These are phyloP conservation scores for Quercus bicolor DNA, from an alignment of 306 rosid species.

Conservation along the genomic window DNA sequence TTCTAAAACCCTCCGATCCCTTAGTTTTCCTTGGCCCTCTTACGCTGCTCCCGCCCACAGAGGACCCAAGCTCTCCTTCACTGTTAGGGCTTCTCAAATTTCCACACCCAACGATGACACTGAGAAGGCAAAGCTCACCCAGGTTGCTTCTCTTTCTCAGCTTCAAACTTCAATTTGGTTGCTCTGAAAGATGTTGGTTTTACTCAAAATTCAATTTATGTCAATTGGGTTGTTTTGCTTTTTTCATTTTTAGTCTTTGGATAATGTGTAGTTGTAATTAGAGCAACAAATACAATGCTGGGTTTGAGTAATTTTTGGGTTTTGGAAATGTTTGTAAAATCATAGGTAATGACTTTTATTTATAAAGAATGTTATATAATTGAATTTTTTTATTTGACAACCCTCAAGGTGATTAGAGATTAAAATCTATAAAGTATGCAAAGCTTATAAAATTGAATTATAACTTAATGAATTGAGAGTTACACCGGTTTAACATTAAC, in stretches of 20 bases:
- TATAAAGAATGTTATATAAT: too few species aligned
- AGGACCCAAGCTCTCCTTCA: conserved; percentile 30
- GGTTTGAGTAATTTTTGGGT: neutral
- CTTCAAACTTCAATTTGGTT: neutral
- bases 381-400: too few species aligned
- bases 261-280: neutral
- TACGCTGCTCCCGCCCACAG: conserved; percentile 23
- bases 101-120: conserved; percentile 53
- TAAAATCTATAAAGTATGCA: too few species aligned
- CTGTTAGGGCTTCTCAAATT: conserved; percentile 44
- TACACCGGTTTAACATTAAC: too few species aligned
- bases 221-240: neutral
- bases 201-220: neutral
- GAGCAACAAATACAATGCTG: neutral
- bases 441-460: too few species aligned
- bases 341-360: too few species aligned
- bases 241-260: neutral
- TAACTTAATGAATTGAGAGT: too few species aligned
- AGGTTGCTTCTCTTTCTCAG: conserved; percentile 57
- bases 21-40: conserved; percentile 22
- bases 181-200: neutral
- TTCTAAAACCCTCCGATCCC: conserved; percentile 19
- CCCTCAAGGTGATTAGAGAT: too few species aligned
- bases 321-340: conserved; percentile 1
- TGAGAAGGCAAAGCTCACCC: conserved; percentile 78